Evolutionary conservation across 1,139 yeast species (phyloP), one percentile per base, ranked within the genome.

Genomic region (Zygosaccharomyces pseudobailii): DNA sequence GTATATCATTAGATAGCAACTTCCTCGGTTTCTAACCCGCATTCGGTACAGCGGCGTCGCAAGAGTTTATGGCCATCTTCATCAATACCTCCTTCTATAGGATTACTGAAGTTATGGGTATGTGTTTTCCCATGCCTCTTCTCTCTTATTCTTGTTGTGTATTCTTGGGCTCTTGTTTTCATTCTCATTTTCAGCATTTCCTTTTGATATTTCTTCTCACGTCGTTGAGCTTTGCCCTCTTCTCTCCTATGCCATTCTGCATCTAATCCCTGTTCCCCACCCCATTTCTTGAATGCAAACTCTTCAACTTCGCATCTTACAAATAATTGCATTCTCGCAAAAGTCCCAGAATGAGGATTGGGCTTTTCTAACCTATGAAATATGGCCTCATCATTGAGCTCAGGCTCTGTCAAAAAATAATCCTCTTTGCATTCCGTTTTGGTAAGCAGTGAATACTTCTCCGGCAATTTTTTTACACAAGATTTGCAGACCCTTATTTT

Each of bases 391-490:
- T 94, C 98, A 45, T 80, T 76, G 35, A 94, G 72, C 65, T 94
- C 98, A 0, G 97, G 94, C 49, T 92, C 97, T 0, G 98, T 92
- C 33, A 92, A 66, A 39, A 92, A 75, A 62, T 94, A 94, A 68
- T 94, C 99, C 56, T 87, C 94, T 44, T 82, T 79, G 65, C 97
- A 88, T 67, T 94, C 99, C 0, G 99, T 94, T 67, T 94, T 94
- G 8, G 98, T 94, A 44, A 94, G 70, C 28, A 94, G 67, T 0
- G 97, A 80, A 62, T 90, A 94, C 62, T 92, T 92, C 43, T 94
- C 96, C 0, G 96, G 96, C 24, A 71, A 70, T 46, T 75, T 75
- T 55, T 79, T 80, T 30, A 81, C 80, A 66, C 98, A 92, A 42
- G 76, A 72, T 43, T 84, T 77, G 66, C 99, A 94, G 5, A 90